phyloP scores from a whole-genome alignment of 768 basidiomycete species.

The Trametes villosa region DNA sequence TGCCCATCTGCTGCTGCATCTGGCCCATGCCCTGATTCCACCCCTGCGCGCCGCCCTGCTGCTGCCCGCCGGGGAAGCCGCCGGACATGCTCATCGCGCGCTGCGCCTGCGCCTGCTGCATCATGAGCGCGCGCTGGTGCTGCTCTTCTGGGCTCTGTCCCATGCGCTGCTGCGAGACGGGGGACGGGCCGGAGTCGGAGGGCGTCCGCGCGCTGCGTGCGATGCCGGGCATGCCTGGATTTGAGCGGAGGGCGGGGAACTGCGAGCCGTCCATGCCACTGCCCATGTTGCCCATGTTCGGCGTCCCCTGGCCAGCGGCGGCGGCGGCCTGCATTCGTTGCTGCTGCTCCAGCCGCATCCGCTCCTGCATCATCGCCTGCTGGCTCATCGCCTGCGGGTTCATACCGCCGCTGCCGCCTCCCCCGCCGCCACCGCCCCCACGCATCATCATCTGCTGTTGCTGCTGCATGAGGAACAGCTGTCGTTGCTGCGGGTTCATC shows the following conservation, averaged over 20 bases:
- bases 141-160: slow-evolving; percentile 43
- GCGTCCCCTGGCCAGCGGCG: slow-evolving; percentile 1
- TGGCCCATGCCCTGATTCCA: slow-evolving; percentile 18
- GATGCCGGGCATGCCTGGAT: slow-evolving; percentile 70
- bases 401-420: slow-evolving; percentile 17
- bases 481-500: slow-evolving; percentile 46
- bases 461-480: slow-evolving; percentile 48
- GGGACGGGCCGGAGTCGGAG: slow-evolving; percentile 59
- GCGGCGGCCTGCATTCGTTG: slow-evolving; percentile 38
- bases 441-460: slow-evolving; percentile 36
- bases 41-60: slow-evolving; percentile 42
- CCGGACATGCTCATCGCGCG: slow-evolving; percentile 30
- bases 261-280: slow-evolving; percentile 36
- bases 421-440: slow-evolving; percentile 12
- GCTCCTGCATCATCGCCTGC: slow-evolving; percentile 37
- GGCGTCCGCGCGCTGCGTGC: slow-evolving; percentile 77
- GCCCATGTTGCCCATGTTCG: slow-evolving; percentile 10
- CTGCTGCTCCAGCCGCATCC: slow-evolving; percentile 37
- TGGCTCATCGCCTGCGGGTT: slow-evolving; percentile 38
- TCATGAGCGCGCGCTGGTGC: slow-evolving; percentile 42
- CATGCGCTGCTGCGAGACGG: slow-evolving; percentile 44
- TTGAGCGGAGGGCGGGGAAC: slow-evolving; percentile 60
- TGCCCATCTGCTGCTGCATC: slow-evolving; percentile 1
- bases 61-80: slow-evolving; percentile 25
- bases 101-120: slow-evolving; percentile 38